phyloP scores from a whole-genome alignment of 495 filamentous ascomycete species.

The Ramalina intermedia region DNA sequence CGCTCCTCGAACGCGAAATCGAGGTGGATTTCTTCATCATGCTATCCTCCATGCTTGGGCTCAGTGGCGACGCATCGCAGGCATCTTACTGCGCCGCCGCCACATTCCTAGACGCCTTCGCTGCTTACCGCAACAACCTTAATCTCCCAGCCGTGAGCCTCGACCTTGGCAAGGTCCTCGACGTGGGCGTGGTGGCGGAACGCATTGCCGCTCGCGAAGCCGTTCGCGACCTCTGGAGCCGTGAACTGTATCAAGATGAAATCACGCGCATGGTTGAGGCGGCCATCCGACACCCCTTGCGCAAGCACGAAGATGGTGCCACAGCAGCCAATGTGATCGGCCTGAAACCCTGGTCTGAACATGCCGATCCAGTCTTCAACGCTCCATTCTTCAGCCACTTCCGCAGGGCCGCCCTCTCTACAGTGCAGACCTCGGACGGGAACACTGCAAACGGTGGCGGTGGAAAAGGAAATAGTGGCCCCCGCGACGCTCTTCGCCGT shows the following conservation, averaged over 20 bases:
- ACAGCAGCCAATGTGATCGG: background rate
- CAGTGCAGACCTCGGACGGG: too few species aligned
- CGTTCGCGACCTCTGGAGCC: slow-evolving; percentile 1
- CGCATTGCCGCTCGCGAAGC: slow-evolving; percentile 5
- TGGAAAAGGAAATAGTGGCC: background rate
- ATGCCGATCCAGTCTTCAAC: background rate
- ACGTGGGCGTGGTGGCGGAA: slow-evolving; percentile 8
- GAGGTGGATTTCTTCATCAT: slow-evolving; percentile 38
- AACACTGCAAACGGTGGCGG: too few species aligned
- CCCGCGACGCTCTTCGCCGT: background rate
- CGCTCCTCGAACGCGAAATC: slow-evolving; percentile 37
- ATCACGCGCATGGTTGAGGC: slow-evolving; percentile 2
- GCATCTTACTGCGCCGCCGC: slow-evolving; percentile 31
- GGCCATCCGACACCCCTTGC: slow-evolving; percentile 1
- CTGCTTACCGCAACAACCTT: slow-evolving; percentile 1
- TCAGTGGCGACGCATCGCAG: slow-evolving; percentile 28
- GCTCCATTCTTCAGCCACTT: background rate
- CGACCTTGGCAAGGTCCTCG: slow-evolving; percentile 10
- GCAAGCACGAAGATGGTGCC: background rate
- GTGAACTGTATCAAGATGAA: slow-evolving; percentile 1
- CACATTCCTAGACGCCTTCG: slow-evolving; percentile 17
- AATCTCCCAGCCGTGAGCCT: slow-evolving; percentile 15
- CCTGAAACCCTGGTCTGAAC: slow-evolving; percentile 1
- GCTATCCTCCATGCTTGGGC: slow-evolving; percentile 29
- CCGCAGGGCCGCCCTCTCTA: background rate